Percentiles rank a stretch among this genome's conserved stretches.
Evolutionary conservation across 2,329 filamentous ascomycete species (phyloP).

Genomic region (Ophiostoma pallidulum): DNA sequence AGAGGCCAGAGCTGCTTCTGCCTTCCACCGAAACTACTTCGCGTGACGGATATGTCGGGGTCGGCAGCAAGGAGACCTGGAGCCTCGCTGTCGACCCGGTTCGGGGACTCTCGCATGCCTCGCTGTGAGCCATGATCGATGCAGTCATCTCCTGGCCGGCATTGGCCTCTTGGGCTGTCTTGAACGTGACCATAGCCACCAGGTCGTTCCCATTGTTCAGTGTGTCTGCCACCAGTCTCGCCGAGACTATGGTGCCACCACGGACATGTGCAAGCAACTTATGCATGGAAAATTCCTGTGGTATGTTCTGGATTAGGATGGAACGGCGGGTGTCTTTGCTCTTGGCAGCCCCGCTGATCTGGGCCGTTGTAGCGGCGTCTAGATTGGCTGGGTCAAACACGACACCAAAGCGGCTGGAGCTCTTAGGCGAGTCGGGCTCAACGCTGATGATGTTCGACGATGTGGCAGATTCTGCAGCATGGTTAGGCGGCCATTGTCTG

Average conservation of each 20-base stretch:
- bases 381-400: conserved; percentile 9
- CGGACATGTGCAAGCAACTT: conserved; percentile 12
- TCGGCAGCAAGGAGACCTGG: conserved; percentile 1
- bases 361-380: neutral
- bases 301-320: conserved; percentile 13
- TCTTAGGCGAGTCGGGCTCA: conserved; percentile 1
- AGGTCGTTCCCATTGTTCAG: neutral
- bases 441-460: conserved; percentile 9
- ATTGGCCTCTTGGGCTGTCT: conserved; percentile 8
- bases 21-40: neutral
- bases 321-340: conserved; percentile 6
- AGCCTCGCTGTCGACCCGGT: neutral
- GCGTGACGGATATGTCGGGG: conserved; percentile 13
- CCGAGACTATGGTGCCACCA: conserved; percentile 12
- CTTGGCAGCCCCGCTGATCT: neutral
- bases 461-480: neutral
- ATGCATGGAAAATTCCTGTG: conserved; percentile 5
- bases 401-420: conserved; percentile 9
- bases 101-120: neutral
- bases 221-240: conserved; percentile 3
- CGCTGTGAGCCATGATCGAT: neutral
- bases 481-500: neutral
- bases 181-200: conserved; percentile 13
- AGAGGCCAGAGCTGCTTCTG: neutral
- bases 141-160: neutral